Conservation (phyloP, 139 green algal species). For the Micractinium sp. region DNA sequence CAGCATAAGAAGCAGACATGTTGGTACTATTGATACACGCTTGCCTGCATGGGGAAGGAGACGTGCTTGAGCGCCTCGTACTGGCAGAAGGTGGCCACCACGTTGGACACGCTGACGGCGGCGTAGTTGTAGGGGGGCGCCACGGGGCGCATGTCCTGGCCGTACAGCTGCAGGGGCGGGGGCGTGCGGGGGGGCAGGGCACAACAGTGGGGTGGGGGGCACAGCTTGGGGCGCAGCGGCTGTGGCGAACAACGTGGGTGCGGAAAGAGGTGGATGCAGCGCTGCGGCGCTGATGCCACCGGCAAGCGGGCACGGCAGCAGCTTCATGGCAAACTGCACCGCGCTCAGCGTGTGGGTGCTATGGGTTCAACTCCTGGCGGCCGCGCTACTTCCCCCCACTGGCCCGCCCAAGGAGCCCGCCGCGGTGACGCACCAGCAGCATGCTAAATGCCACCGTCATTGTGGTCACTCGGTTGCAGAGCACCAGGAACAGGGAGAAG, state of each 20-base stretch:
- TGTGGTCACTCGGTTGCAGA: conserved; percentile 94
- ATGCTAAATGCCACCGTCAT: conserved; percentile 61
- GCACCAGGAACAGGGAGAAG: conserved; percentile 93
- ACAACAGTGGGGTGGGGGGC: not conserved
- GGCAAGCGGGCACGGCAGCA: not conserved
- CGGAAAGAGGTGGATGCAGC: not conserved
- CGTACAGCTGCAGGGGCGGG: conserved; percentile 24
- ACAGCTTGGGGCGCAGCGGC: not conserved
- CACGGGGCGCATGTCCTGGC: conserved; percentile 50
- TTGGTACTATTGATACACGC: not conserved
- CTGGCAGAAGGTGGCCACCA: conserved; percentile 96
- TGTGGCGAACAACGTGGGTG: not conserved
- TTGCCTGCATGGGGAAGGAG: conserved; percentile 83
- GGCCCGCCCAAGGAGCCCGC: not conserved
- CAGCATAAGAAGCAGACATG: not conserved
- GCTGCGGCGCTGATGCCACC: not conserved
- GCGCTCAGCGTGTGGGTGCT: not conserved
- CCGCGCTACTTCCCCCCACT: not conserved
- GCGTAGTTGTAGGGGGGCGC: conserved; percentile 79
- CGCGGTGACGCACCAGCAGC: conserved; percentile 46
- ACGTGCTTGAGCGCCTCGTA: conserved; percentile 99
- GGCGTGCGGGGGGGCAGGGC: not conserved
- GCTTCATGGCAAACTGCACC: too few species aligned
- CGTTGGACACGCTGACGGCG: conserved; percentile 88
- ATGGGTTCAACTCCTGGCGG: too few species aligned